Percentiles rank a stretch among this genome's conserved stretches.
phyloP scores from a whole-genome alignment of 495 filamentous ascomycete species.

The Neurospora sp. region DNA sequence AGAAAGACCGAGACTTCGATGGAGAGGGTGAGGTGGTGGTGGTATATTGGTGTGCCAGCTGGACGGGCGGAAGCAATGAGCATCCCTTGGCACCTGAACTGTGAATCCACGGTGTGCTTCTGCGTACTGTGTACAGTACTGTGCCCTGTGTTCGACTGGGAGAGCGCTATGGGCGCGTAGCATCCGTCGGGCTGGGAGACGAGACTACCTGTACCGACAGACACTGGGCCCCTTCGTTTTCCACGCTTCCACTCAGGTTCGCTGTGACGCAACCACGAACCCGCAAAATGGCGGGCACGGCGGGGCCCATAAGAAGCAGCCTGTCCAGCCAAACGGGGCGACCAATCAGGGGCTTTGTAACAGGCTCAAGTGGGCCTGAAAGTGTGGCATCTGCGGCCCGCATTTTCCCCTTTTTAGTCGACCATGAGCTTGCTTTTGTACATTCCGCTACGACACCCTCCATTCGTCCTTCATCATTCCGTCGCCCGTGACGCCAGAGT shows the following conservation, averaged over 20 bases:
- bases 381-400: not conserved
- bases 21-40: not conserved
- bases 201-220: not conserved
- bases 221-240: not conserved
- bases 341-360: not conserved
- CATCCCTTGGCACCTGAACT: not conserved
- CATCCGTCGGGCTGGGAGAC: not conserved
- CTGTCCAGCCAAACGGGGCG: not conserved
- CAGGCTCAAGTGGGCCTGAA: not conserved
- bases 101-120: not conserved
- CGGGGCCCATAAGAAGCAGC: not conserved
- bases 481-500: not conserved
- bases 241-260: not conserved
- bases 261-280: not conserved
- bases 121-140: not conserved
- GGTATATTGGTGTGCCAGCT: not conserved
- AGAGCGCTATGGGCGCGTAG: not conserved
- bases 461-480: not conserved
- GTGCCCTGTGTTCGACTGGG: not conserved
- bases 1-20: not conserved
- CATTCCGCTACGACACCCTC: not conserved
- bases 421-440: not conserved
- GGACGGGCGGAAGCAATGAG: not conserved
- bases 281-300: not conserved
- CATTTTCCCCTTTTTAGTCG: not conserved